Conservation (phyloP, 73 alveolate species). For the Paramecium bursaria region DNA sequence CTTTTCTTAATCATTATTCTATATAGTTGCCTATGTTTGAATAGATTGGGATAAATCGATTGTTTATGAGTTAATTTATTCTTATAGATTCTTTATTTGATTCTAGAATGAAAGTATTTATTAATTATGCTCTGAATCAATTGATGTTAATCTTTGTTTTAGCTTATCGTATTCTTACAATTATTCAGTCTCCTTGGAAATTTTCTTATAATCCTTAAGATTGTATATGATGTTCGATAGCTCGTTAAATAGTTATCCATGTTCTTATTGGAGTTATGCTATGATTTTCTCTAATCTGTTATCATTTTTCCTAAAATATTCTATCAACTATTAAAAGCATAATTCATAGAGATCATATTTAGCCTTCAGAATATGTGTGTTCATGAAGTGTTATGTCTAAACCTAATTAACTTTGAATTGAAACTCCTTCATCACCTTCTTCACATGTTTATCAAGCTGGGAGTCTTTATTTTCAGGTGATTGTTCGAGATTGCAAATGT, state of each 20-base stretch:
- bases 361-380: constrained; percentile 63
- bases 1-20: no score
- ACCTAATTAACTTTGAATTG: neutral
- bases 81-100: no score
- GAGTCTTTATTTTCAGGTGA: neutral
- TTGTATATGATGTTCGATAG: constrained; percentile 40
- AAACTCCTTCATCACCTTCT: constrained; percentile 59
- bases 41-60: no score
- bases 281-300: constrained; percentile 58
- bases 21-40: no score
- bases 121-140: no score
- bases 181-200: neutral
- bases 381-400: constrained; percentile 16
- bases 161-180: neutral
- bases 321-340: constrained; percentile 60
- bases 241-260: constrained; percentile 13
- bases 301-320: constrained; percentile 42
- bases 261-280: constrained; percentile 16
- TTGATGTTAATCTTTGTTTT: no score
- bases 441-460: constrained; percentile 45
- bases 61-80: no score
- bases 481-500: constrained; percentile 1
- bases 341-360: constrained; percentile 61
- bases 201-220: constrained; percentile 53
- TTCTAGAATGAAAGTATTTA: no score